A percentile compares a stretch with the other conserved stretches of the same genome.
Evolutionary conservation across 2,329 filamentous ascomycete species (phyloP).

Genomic region (Microdochium paspali): DNA sequence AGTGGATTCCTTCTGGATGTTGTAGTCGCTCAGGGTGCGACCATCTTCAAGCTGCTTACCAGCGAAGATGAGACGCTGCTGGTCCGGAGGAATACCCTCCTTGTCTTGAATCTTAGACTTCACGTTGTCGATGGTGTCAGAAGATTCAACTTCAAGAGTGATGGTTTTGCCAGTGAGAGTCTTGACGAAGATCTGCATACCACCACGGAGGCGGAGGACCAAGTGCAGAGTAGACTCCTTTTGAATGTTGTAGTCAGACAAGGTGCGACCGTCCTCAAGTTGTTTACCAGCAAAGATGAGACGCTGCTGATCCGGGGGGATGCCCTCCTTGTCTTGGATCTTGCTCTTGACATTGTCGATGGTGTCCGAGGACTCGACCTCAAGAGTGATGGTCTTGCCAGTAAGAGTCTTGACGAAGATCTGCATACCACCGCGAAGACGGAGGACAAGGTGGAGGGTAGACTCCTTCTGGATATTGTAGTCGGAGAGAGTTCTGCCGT

Average conservation of each 20-base stretch:
- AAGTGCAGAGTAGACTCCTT: slow-evolving; percentile 83
- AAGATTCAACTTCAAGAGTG: slow-evolving; percentile 81
- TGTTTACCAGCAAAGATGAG: slow-evolving; percentile 96
- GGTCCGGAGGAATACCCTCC: slow-evolving; percentile 89
- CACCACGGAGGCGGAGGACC: slow-evolving; percentile 79
- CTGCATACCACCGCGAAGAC: slow-evolving; percentile 57
- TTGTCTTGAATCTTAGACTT: slow-evolving; percentile 91
- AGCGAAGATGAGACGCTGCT: slow-evolving; percentile 88
- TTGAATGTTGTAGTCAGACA: slow-evolving; percentile 92
- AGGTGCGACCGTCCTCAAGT: slow-evolving; percentile 85
- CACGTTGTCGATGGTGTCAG: slow-evolving; percentile 89
- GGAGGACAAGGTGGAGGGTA: slow-evolving; percentile 66
- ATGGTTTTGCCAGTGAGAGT: slow-evolving; percentile 90
- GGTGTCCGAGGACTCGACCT: slow-evolving; percentile 82
- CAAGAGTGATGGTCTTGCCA: slow-evolving; percentile 88
- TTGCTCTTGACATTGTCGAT: slow-evolving; percentile 97
- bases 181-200: slow-evolving; percentile 86
- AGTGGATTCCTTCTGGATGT: slow-evolving; percentile 89
- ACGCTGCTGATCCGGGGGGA: slow-evolving; percentile 92
- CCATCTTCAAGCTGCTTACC: slow-evolving; percentile 92
- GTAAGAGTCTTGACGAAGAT: slow-evolving; percentile 81
- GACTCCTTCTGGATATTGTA: slow-evolving; percentile 55
- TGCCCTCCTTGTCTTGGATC: slow-evolving; percentile 97
- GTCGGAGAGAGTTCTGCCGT: slow-evolving; percentile 42
- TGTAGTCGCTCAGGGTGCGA: slow-evolving; percentile 86